Evolutionary conservation across 2,329 filamentous ascomycete species (phyloP).

Genomic region (Aspergillus tubingensis): DNA sequence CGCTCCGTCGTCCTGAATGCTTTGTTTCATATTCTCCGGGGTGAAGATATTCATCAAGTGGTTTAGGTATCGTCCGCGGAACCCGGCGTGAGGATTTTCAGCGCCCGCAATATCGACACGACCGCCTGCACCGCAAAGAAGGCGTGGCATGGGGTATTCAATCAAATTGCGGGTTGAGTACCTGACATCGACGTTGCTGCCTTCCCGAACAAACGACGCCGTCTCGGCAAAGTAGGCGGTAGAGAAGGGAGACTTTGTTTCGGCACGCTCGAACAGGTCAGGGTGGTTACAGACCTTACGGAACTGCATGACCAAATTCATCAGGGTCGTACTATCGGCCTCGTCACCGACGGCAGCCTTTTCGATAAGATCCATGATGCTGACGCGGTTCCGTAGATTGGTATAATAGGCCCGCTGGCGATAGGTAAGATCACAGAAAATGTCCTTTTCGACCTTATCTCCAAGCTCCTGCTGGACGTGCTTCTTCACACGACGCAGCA

Average conservation of each 20-base stretch:
- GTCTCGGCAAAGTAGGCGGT: constrained; percentile 91
- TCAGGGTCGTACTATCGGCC: constrained; percentile 89
- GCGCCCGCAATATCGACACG: constrained; percentile 72
- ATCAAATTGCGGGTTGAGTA: constrained; percentile 89
- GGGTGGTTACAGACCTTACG: constrained; percentile 99
- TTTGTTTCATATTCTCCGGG: constrained; percentile 72
- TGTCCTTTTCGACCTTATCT: constrained; percentile 95
- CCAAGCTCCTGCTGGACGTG: constrained; percentile 98
- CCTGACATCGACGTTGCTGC: constrained; percentile 72
- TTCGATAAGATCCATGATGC: constrained; percentile 97
- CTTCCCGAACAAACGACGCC: constrained; percentile 90
- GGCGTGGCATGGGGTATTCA: constrained; percentile 76
- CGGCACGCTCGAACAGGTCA: constrained; percentile 91
- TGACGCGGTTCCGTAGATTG: constrained; percentile 94
- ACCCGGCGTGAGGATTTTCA: constrained; percentile 75
- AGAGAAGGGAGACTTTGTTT: constrained; percentile 83
- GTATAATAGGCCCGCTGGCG: constrained; percentile 91
- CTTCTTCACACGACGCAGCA: constrained; percentile 99
- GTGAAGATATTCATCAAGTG: constrained; percentile 91
- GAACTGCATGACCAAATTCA: constrained; percentile 99
- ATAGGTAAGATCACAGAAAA: constrained; percentile 96
- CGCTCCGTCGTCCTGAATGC: constrained; percentile 60
- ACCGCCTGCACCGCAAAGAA: constrained; percentile 80
- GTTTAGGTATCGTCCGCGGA: constrained; percentile 72
- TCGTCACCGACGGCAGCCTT: constrained; percentile 94